These are phyloP conservation scores for Eucalyptus cloeziana DNA, from an alignment of 345 rosid species.

Conservation along the genomic window DNA sequence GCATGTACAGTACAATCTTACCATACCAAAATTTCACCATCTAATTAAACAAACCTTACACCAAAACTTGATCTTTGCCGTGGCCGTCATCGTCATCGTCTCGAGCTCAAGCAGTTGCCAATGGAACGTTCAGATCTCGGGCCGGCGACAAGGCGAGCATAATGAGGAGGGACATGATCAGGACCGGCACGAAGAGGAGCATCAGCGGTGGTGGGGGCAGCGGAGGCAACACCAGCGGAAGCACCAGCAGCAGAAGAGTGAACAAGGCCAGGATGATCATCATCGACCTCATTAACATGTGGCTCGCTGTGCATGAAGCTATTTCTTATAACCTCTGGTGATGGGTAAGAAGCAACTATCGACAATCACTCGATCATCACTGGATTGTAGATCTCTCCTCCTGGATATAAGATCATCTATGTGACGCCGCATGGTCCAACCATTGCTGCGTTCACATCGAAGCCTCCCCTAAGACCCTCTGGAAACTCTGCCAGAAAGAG, in stretches of 20 bases:
- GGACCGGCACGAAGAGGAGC: conserved; percentile 15
- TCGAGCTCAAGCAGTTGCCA: not conserved
- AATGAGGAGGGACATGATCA: conserved; percentile 15
- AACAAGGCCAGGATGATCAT: conserved; percentile 1
- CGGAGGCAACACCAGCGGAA: conserved; percentile 20
- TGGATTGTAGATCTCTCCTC: not conserved
- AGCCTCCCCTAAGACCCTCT: not conserved
- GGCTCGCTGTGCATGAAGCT: not conserved
- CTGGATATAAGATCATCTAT: not conserved
- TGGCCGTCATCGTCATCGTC: not conserved
- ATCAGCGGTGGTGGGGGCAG: conserved; percentile 20
- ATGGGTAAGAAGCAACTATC: not conserved
- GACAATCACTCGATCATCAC: not conserved
- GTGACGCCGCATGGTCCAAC: not conserved
- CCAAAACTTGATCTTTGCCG: not conserved
- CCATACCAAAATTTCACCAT: not conserved
- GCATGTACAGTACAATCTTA: not conserved
- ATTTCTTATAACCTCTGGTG: not conserved
- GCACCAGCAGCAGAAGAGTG: conserved; percentile 1
- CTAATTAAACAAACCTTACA: not conserved
- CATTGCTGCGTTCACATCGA: not conserved
- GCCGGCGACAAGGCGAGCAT: conserved; percentile 5
- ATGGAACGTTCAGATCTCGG: not conserved
- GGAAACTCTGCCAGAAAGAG: not conserved
- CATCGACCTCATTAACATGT: not conserved